Evolutionary conservation across 176 grass and related monocot species (phyloP).

Genomic region (Cenchrus purpureus): DNA sequence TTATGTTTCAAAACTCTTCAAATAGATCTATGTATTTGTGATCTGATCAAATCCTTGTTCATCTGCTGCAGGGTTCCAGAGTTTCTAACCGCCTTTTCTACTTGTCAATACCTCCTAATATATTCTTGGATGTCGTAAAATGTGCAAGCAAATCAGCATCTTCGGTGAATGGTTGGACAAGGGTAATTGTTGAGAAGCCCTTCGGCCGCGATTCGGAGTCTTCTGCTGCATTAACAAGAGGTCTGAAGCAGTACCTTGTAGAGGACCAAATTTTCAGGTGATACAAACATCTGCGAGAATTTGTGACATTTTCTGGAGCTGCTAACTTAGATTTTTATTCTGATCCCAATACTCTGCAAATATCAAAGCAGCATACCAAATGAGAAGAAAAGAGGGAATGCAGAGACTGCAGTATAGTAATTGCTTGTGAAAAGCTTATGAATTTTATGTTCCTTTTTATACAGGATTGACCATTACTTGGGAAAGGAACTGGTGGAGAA

Average conservation of each 20-base stretch:
- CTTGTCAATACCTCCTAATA: slow-evolving; percentile 96
- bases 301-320: neutral
- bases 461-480: slow-evolving; percentile 91
- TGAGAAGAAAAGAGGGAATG: slow-evolving; percentile 14
- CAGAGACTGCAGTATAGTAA: neutral
- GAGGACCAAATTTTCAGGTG: slow-evolving; percentile 99
- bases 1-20: slow-evolving; percentile 24
- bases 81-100: slow-evolving; percentile 87
- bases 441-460: slow-evolving; percentile 26
- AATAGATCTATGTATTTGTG: neutral
- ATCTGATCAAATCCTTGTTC: slow-evolving; percentile 26
- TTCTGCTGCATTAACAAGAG: slow-evolving; percentile 85
- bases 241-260: slow-evolving; percentile 85
- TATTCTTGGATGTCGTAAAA: slow-evolving; percentile 97
- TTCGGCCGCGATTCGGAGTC: slow-evolving; percentile 89
- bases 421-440: slow-evolving; percentile 19
- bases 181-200: slow-evolving; percentile 98
- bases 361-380: neutral
- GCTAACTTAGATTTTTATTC: neutral
- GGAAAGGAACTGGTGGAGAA: slow-evolving; percentile 95
- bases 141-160: slow-evolving; percentile 87
- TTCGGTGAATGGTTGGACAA: slow-evolving; percentile 85
- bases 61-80: slow-evolving; percentile 69
- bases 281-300: slow-evolving; percentile 17
- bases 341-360: neutral